Percentiles rank a stretch among this genome's conserved stretches.
These are phyloP conservation scores for Chrysanthemum makinoi DNA, from an alignment of 129 eudicot genomes.

Conservation along the genomic window DNA sequence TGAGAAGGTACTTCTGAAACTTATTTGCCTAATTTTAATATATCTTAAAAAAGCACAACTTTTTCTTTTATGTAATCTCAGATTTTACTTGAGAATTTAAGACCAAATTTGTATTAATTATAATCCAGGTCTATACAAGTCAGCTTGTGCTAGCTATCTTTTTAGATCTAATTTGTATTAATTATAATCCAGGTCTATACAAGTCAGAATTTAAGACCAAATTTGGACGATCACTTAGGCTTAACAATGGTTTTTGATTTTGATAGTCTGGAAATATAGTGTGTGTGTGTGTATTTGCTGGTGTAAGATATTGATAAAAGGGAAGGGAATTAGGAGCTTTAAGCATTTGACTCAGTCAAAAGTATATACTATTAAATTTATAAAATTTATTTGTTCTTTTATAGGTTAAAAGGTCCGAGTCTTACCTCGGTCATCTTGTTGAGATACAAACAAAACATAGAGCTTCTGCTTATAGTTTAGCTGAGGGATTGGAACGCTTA, in stretches of 20 bases:
- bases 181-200: too few relatives aligned
- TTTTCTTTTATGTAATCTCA: not conserved
- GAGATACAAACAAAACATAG: conserved; percentile 79
- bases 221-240: too few relatives aligned
- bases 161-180: too few relatives aligned
- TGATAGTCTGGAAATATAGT: too few relatives aligned
- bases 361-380: conserved; percentile 3
- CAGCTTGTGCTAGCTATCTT: too few relatives aligned
- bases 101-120: not conserved
- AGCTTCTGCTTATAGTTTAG: conserved; percentile 57
- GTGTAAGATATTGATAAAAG: too few relatives aligned
- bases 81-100: not conserved
- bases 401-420: conserved; percentile 65
- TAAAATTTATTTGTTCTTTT: not conserved
- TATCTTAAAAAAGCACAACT: not conserved
- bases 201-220: too few relatives aligned
- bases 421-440: conserved; percentile 73
- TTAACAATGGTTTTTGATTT: not conserved
- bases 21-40: not conserved
- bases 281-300: too few relatives aligned
- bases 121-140: too few relatives aligned
- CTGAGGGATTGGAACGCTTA: conserved; percentile 46
- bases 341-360: too few relatives aligned
- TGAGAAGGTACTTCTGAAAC: conserved; percentile 52
- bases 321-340: too few relatives aligned